Conservation (phyloP, 805 yeast genomes). For the Blastobotrys parvus region DNA sequence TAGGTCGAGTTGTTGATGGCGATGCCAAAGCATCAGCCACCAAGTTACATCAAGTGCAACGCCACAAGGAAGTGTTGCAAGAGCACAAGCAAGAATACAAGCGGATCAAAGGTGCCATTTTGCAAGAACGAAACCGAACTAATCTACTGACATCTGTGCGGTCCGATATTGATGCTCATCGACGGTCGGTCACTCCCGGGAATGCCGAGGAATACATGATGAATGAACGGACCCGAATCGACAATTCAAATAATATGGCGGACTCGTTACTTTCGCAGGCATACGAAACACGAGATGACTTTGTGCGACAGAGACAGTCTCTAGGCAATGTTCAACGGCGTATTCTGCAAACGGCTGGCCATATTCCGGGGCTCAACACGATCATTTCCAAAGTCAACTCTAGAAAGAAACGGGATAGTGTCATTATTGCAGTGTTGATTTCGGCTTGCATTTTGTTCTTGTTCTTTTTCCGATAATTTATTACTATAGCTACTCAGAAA, state of each 20-base stretch:
- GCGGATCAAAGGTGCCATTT: conserved; percentile 48
- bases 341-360: conserved; percentile 50
- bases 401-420: conserved; percentile 77
- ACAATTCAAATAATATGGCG: conserved; percentile 62
- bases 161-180: conserved; percentile 63
- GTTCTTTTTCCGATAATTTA: conserved; percentile 40
- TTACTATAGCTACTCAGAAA: background rate
- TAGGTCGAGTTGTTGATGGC: conserved; percentile 48
- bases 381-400: conserved; percentile 75
- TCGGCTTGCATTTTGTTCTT: conserved; percentile 63
- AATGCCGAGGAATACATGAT: conserved; percentile 64
- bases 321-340: conserved; percentile 57
- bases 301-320: conserved; percentile 58
- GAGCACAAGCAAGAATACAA: conserved; percentile 61
- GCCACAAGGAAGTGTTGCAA: conserved; percentile 68
- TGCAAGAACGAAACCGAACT: conserved; percentile 67
- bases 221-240: conserved; percentile 67
- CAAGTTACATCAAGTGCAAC: conserved; percentile 68
- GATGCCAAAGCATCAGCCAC: conserved; percentile 57
- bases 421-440: conserved; percentile 71
- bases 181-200: conserved; percentile 24
- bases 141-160: conserved; percentile 71
- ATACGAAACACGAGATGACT: conserved; percentile 80
- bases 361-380: conserved; percentile 76
- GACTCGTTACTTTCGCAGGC: conserved; percentile 81